Evolutionary conservation across 306 rosid genomes (phyloP), one percentile per base, ranked within the genome.

Genomic region (Vachellia pachyceras): DNA sequence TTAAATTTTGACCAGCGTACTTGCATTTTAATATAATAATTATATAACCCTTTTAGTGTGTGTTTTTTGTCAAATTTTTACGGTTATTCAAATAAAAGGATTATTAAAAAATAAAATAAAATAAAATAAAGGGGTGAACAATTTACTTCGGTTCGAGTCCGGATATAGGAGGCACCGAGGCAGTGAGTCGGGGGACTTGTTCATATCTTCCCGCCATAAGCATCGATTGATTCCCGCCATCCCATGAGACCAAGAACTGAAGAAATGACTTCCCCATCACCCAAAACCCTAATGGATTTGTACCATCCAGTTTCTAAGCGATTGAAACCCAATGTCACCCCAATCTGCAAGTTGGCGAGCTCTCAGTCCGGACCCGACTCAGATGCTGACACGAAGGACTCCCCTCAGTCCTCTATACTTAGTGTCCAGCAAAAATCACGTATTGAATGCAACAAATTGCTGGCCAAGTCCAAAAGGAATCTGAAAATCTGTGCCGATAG

Each of bases 391-490:
- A 20, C 50, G 7, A 49, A 41, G n/a, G 41, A 15, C 61, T 72
- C 84, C 78, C 36, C 74, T 22, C 63, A 77, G n/a, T 54, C 88
- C 35, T 65, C 75, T 0, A 37, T 70, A 3, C 87, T 92, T 45
- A 66, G 90, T 22, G 46, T 47, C 14, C 69, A 58, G 23, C 88
- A 93, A 72, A 89, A 84, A 77, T 80, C 84, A 5, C 97, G 97
- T 76, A 65, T 88, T 73, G 92, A 95, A 11, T 81, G 75, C 81
- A 90, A 89, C 66, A 93, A 86, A 77, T 80, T 75, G 45, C 82
- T 88, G 66, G 97, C 99, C 45, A 88, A 81, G 22, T 90, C 99
- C 25, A 93, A 76, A 77, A 81, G 87, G 81, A 95, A 93, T 84
- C 90, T 87, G 84, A 89, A 89, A 80, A 77, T 76, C 80, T 91